A percentile compares a stretch with the other conserved stretches of the same genome.
Conservation (phyloP, 2,329 filamentous ascomycete genomes). For the Colletotrichum lupini region DNA sequence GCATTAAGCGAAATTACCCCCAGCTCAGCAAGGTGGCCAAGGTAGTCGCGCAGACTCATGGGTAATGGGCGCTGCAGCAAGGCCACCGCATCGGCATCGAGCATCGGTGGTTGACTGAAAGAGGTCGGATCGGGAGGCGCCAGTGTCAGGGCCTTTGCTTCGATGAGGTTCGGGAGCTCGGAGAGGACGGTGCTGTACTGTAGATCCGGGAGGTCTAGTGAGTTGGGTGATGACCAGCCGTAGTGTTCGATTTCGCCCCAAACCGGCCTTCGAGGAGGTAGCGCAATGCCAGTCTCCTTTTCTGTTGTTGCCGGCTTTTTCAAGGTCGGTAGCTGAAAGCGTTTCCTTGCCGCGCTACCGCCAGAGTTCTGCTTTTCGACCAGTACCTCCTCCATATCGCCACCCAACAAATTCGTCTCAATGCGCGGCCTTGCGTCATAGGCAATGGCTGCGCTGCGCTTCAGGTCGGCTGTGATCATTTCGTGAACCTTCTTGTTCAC, state of each 20-base stretch:
- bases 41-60: constrained; percentile 84
- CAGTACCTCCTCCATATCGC: constrained; percentile 27
- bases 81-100: constrained; percentile 75
- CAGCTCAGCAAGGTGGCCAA: constrained; percentile 75
- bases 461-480: constrained; percentile 79
- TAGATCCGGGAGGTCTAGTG: constrained; percentile 80
- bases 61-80: constrained; percentile 76
- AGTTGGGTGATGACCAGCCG: constrained; percentile 88
- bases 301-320: constrained; percentile 51
- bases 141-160: constrained; percentile 91
- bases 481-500: constrained; percentile 79
- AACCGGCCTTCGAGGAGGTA: constrained; percentile 61
- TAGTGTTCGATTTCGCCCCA: constrained; percentile 90
- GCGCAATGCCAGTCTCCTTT: constrained; percentile 55
- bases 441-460: constrained; percentile 82
- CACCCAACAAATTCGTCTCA: constrained; percentile 38
- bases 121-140: constrained; percentile 67
- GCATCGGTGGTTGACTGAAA: constrained; percentile 52
- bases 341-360: constrained; percentile 33
- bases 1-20: constrained; percentile 65
- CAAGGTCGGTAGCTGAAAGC: constrained; percentile 40
- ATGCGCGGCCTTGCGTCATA: constrained; percentile 81
- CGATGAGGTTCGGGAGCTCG: constrained; percentile 89
- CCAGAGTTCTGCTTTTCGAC: constrained; percentile 36
- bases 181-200: constrained; percentile 84